Percentiles rank a stretch among this genome's conserved stretches.
Conservation (phyloP, 73 alveolate species). For the Tetrahymena elliotti region DNA sequence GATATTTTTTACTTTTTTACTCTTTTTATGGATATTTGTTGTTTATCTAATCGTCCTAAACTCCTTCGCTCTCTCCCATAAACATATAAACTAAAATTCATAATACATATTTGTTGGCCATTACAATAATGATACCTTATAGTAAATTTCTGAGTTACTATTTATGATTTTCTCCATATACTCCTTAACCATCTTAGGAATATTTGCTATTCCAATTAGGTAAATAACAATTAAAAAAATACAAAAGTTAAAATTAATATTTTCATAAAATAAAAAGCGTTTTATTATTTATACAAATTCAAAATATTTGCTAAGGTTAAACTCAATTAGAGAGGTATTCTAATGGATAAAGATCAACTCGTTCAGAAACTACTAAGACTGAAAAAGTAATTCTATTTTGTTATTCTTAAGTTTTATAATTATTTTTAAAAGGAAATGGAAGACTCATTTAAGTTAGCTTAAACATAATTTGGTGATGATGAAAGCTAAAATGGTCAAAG, state of each 20-base stretch:
- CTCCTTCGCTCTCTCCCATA: neutral
- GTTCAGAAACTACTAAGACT: neutral
- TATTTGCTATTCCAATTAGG: neutral
- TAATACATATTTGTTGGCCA: neutral
- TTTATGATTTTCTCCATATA: neutral
- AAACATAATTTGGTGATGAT: neutral
- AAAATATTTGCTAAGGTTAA: neutral
- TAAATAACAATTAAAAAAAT: neutral
- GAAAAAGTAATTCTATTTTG: neutral
- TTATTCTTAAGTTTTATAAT: neutral
- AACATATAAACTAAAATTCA: neutral
- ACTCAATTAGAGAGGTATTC: neutral
- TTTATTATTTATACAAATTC: neutral
- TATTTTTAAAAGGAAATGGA: neutral
- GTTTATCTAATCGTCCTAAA: neutral
- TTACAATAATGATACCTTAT: neutral
- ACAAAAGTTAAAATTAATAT: neutral
- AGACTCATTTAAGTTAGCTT: neutral
- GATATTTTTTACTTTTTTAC: slow-evolving; percentile 26
- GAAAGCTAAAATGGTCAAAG: neutral
- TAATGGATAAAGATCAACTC: neutral
- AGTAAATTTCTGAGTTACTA: neutral
- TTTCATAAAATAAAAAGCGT: neutral
- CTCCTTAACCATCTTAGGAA: neutral
- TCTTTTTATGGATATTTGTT: neutral